phyloP scores from a whole-genome alignment of 1,139 yeast genomes.

The Yamadazyma diddensiae region DNA sequence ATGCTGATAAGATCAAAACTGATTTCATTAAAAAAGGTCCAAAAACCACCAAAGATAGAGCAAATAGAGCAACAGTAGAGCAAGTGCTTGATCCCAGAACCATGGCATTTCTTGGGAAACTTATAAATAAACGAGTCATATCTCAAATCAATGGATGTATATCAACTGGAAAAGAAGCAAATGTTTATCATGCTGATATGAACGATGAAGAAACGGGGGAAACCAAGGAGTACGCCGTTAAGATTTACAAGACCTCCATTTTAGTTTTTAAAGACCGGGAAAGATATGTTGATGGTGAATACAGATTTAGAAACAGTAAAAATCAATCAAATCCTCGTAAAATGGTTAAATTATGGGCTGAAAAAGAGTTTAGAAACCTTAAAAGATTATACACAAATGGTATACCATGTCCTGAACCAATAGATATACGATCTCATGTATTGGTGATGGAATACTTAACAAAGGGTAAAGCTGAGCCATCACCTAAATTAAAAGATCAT shows the following conservation, averaged over 20 bases:
- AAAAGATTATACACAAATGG: conserved; percentile 76
- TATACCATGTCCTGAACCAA: conserved; percentile 89
- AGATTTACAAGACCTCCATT: conserved; percentile 93
- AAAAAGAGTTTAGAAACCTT: conserved; percentile 90
- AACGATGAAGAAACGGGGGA: conserved; percentile 15
- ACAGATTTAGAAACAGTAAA: conserved; percentile 80
- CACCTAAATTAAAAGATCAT: conserved; percentile 85
- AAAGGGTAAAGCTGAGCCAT: conserved; percentile 76
- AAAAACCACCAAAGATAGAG: conserved; percentile 69
- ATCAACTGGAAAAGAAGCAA: conserved; percentile 97
- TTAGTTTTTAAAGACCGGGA: conserved; percentile 95
- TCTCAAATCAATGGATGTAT: conserved; percentile 90
- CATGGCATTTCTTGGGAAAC: conserved; percentile 71
- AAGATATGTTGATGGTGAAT: conserved; percentile 94
- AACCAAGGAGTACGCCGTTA: conserved; percentile 69
- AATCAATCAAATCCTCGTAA: conserved; percentile 90
- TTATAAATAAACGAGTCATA: conserved; percentile 79
- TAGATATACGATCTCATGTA: conserved; percentile 85
- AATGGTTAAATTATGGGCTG: conserved; percentile 99
- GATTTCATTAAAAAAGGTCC: conserved; percentile 58
- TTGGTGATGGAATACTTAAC: conserved; percentile 90
- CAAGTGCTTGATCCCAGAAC: conserved; percentile 97
- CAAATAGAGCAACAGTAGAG: conserved; percentile 95
- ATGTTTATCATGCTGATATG: conserved; percentile 89
- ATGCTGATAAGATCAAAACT: conserved; percentile 61